phyloP scores from a whole-genome alignment of 169 alveolate genomes.

The Babesia ovata region DNA sequence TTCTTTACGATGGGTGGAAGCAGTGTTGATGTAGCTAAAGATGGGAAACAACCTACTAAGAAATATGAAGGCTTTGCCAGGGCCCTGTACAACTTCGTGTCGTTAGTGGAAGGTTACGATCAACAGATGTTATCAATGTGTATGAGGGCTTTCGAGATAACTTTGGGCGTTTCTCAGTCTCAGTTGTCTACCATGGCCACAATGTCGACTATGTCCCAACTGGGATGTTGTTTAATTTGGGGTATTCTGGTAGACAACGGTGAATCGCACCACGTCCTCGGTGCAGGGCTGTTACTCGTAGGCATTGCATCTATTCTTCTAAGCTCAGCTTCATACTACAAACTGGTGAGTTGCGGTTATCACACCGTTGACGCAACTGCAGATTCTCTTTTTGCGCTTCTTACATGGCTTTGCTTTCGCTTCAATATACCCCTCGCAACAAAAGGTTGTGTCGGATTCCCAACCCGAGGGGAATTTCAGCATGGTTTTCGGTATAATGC shows the following conservation, averaged over 20 bases:
- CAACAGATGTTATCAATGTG: slow-evolving; percentile 13
- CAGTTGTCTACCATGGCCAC: slow-evolving; percentile 80
- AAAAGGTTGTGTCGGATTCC: slow-evolving; percentile 19
- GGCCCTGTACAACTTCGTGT: slow-evolving; percentile 5
- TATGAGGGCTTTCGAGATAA: slow-evolving; percentile 87
- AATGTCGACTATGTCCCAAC: slow-evolving; percentile 84
- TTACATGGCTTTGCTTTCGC: slow-evolving; percentile 57
- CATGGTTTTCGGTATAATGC: slow-evolving; percentile 21
- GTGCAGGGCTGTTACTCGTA: slow-evolving; percentile 82
- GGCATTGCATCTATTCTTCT: slow-evolving; percentile 84
- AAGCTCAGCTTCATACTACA: slow-evolving; percentile 46
- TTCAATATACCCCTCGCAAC: slow-evolving; percentile 28
- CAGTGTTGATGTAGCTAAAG: too few species aligned
- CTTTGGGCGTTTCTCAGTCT: slow-evolving; percentile 82
- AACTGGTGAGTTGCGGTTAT: slow-evolving; percentile 17
- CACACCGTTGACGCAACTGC: neutral
- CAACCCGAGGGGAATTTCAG: neutral
- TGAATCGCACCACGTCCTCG: slow-evolving; percentile 82
- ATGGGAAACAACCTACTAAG: neutral
- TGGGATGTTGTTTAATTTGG: slow-evolving; percentile 87
- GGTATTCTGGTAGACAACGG: slow-evolving; percentile 85
- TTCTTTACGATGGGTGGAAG: too few species aligned
- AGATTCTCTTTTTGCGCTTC: slow-evolving; percentile 43
- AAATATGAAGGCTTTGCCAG: neutral
- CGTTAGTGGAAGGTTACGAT: slow-evolving; percentile 30